Evolutionary conservation across 371 early-diverging fungal species (phyloP).

Genomic region (Mucor ambiguus): DNA sequence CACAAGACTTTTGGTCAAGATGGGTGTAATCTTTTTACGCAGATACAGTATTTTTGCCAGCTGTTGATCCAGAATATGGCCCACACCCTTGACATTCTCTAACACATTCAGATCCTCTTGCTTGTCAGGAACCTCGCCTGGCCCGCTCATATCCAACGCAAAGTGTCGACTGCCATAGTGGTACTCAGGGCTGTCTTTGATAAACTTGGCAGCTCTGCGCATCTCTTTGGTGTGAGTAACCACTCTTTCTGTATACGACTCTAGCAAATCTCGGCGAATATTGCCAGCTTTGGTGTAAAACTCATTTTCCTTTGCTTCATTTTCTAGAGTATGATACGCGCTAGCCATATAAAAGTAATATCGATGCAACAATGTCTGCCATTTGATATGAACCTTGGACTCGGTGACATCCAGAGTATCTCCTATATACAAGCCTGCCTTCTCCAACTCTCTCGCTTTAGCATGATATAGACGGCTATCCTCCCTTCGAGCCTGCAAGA

Average conservation of each 20-base stretch:
- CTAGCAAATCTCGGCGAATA: conserved; percentile 45
- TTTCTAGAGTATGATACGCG: conserved; percentile 44
- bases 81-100: conserved; percentile 28
- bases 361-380: conserved; percentile 61
- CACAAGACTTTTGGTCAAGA: conserved; percentile 31
- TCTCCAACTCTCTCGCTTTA: conserved; percentile 11
- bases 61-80: conserved; percentile 32
- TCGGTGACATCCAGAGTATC: not conserved
- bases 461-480: not conserved
- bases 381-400: conserved; percentile 10
- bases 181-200: not conserved
- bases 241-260: conserved; percentile 30
- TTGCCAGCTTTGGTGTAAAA: conserved; percentile 55
- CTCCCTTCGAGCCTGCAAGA: not conserved
- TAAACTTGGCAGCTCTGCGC: not conserved
- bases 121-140: not conserved
- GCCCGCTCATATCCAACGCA: not conserved
- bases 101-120: conserved; percentile 19
- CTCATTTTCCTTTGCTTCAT: conserved; percentile 35
- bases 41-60: conserved; percentile 27
- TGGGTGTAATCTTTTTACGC: conserved; percentile 18
- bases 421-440: conserved; percentile 3
- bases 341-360: conserved; percentile 65
- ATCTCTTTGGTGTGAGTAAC: not conserved
- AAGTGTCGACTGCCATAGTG: not conserved